These are phyloP conservation scores for Cutaneotrichosporon sp. DNA, from an alignment of 1,284 basidiomycete genomes.

Conservation along the genomic window DNA sequence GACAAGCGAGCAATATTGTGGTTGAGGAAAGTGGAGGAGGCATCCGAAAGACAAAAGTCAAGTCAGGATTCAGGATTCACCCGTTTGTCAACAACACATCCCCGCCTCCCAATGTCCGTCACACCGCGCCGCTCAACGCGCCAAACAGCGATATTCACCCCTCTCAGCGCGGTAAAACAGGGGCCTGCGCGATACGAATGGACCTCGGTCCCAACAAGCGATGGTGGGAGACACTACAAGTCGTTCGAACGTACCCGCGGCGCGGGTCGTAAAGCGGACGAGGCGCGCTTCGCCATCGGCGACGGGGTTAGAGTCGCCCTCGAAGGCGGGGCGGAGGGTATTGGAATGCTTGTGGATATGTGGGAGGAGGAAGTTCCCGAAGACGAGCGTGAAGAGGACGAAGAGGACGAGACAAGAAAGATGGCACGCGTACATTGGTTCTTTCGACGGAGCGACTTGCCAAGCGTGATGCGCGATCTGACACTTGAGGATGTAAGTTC, in stretches of 20 bases:
- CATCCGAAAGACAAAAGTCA: not conserved
- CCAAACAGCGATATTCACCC: constrained; percentile 39
- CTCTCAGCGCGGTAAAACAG: constrained; percentile 17
- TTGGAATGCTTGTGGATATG: constrained; percentile 45
- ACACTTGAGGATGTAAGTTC: constrained; percentile 48
- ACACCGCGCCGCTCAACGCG: constrained; percentile 47
- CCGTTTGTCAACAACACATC: constrained; percentile 4
- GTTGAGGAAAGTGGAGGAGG: not conserved
- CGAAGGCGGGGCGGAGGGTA: constrained; percentile 47
- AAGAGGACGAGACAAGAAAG: constrained; percentile 31
- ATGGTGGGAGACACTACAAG: constrained; percentile 27
- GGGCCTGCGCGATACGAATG: constrained; percentile 30
- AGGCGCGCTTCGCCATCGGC: constrained; percentile 43
- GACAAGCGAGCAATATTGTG: not conserved
- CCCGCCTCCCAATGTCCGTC: constrained; percentile 19
- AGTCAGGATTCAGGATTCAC: constrained; percentile 5
- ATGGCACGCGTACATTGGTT: constrained; percentile 53
- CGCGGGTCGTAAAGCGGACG: constrained; percentile 25
- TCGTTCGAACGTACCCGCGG: constrained; percentile 32
- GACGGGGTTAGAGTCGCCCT: constrained; percentile 48
- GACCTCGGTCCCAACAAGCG: constrained; percentile 12
- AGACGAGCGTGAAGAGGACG: constrained; percentile 19
- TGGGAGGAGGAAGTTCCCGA: constrained; percentile 43
- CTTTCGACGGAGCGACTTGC: constrained; percentile 48
- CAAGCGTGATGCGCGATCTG: constrained; percentile 49